Percentiles rank a stretch among this genome's conserved stretches.
Evolutionary conservation across 768 basidiomycete genomes (phyloP).

Genomic region (Arthromyces matolae): DNA sequence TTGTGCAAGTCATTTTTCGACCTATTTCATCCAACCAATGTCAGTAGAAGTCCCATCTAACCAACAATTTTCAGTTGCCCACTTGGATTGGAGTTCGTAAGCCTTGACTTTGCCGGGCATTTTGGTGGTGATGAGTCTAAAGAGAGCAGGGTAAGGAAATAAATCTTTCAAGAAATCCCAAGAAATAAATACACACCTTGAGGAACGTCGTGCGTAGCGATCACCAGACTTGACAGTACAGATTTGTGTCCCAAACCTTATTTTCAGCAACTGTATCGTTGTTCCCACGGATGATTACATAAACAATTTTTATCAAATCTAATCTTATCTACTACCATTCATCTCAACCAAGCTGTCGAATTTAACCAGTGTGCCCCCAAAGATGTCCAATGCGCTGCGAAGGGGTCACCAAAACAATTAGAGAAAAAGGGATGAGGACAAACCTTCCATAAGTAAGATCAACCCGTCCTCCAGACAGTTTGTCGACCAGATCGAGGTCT

Average conservation of each 20-base stretch:
- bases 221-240: conserved; percentile 25
- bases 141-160: neutral
- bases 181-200: too few species aligned
- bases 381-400: conserved; percentile 58
- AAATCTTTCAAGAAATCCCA: conserved; percentile 3
- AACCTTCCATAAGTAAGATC: conserved; percentile 86
- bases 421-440: neutral
- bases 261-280: conserved; percentile 40
- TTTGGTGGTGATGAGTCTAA: conserved; percentile 33
- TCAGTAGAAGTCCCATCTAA: conserved; percentile 9
- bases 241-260: conserved; percentile 41
- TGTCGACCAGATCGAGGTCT: conserved; percentile 79
- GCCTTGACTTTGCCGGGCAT: conserved; percentile 95
- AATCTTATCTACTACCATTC: conserved; percentile 32
- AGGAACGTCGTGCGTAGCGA: conserved; percentile 39
- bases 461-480: conserved; percentile 77
- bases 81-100: conserved; percentile 96
- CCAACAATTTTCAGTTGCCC: conserved; percentile 27
- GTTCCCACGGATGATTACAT: conserved; percentile 32
- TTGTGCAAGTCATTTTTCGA: conserved; percentile 96
- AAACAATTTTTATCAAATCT: conserved; percentile 30
- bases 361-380: conserved; percentile 60
- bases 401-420: conserved; percentile 1
- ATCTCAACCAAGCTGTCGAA: conserved; percentile 35
- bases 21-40: conserved; percentile 43